Percentiles rank a stretch among this genome's conserved stretches.
These are phyloP conservation scores for Ceraceosorus guamensis DNA, from an alignment of 1,284 basidiomycete species.

Conservation along the genomic window DNA sequence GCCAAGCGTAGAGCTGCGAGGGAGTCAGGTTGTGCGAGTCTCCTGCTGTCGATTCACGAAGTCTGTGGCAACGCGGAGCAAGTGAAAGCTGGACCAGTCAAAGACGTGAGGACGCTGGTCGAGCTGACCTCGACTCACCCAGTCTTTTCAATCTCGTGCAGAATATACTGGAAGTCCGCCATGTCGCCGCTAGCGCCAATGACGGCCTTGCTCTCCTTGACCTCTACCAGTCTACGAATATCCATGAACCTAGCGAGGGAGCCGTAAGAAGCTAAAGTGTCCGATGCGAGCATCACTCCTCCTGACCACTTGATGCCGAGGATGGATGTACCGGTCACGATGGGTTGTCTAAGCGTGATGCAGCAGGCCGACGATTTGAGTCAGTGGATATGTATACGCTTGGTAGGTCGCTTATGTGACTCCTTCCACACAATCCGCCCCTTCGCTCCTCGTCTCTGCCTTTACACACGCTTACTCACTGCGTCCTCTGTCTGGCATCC, in stretches of 20 bases:
- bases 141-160: slow-evolving; percentile 54
- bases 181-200: slow-evolving; percentile 93
- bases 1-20: slow-evolving; percentile 84
- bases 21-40: slow-evolving; percentile 83
- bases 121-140: slow-evolving; percentile 18
- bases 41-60: slow-evolving; percentile 69
- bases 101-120: neutral
- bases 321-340: slow-evolving; percentile 93
- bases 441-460: too few species aligned
- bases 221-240: slow-evolving; percentile 73
- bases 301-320: slow-evolving; percentile 89
- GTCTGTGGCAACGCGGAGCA: slow-evolving; percentile 46
- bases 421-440: too few species aligned
- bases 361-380: neutral
- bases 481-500: slow-evolving; percentile 10
- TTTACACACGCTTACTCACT: slow-evolving; percentile 5
- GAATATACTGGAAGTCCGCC: slow-evolving; percentile 93
- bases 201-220: slow-evolving; percentile 70
- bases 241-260: slow-evolving; percentile 96
- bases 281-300: slow-evolving; percentile 97
- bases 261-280: slow-evolving; percentile 95
- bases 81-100: neutral
- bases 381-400: neutral
- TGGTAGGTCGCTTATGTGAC: too few species aligned
- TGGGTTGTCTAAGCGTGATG: slow-evolving; percentile 59